phyloP scores from a whole-genome alignment of 2,329 filamentous ascomycete species.

The Verticillium longisporum region DNA sequence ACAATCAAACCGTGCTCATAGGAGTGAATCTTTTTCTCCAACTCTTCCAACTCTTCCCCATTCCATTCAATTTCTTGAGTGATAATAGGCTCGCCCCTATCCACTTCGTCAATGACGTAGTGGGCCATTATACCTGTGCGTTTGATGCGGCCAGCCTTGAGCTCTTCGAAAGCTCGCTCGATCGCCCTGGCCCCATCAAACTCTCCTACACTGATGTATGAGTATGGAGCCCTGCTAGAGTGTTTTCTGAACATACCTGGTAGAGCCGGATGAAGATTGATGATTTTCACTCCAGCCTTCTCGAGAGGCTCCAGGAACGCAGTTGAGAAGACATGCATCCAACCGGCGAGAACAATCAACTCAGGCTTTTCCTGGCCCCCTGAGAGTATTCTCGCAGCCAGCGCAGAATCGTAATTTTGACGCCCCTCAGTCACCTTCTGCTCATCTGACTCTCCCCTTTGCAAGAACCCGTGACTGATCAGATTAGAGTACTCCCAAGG shows the following conservation, averaged over 20 bases:
- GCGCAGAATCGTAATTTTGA: constrained; percentile 64
- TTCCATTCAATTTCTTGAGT: background rate
- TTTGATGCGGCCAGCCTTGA: constrained; percentile 55
- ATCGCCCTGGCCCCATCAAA: constrained; percentile 77
- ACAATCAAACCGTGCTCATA: constrained; percentile 76
- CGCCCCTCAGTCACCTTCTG: constrained; percentile 49
- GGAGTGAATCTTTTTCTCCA: constrained; percentile 68
- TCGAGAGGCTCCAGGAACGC: constrained; percentile 65
- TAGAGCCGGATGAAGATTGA: constrained; percentile 77
- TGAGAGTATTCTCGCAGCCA: constrained; percentile 60
- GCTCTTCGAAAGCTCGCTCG: constrained; percentile 68
- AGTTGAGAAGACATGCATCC: constrained; percentile 75
- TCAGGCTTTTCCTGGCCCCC: constrained; percentile 50
- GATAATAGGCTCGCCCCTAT: constrained; percentile 51
- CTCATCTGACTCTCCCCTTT: constrained; percentile 53
- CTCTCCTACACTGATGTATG: constrained; percentile 39
- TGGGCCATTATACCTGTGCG: constrained; percentile 86
- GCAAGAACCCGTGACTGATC: constrained; percentile 59
- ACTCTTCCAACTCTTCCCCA: constrained; percentile 11
- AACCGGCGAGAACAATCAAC: constrained; percentile 75
- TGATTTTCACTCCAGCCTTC: constrained; percentile 56
- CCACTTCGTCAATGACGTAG: constrained; percentile 74
- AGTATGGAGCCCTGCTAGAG: background rate
- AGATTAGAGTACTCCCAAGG: constrained; percentile 78
- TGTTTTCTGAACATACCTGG: constrained; percentile 35